Base-by-base conservation (phyloP, 805 yeast genomes). In the Yarrowia keelungensis region DNA sequence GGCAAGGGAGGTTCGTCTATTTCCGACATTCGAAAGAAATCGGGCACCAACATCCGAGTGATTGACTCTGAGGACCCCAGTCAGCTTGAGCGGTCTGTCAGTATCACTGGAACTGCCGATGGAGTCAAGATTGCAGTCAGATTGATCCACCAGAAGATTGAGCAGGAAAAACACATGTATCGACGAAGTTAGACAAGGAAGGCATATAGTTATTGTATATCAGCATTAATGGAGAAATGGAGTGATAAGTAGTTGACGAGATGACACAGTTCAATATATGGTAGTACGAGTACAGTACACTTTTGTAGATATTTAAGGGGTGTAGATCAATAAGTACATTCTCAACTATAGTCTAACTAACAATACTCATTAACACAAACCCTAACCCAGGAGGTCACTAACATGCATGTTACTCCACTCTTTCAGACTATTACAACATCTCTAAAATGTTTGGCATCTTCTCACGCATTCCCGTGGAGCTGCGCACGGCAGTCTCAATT, bases 1-100 rank as follows among this genome's bases (percentile, higher is more conserved):
- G 97, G 97, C 0, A 90, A 87, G 77, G 91, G 92, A 41, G 97
- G 97, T 19, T 86, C 89, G 74, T 89, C 88, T 73, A 88, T 92
- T 69, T 89, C 87, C 74, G 91, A 89, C 71, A 87, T 92, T 62
- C 84, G 94, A 71, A 88, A 87, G 70, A 82, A 86, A 38, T 86
- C 94, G 22, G 94, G 96, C 41, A 85, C 91, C 56, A 87, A 88
- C 69, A 90, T 92, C 36, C 85, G 86, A 71, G 89, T 92, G 67
- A 90, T 87, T 71, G 87, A 85, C 35, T 42, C 51, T 3, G 67
- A 69, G 36, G 47, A 62, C 11, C 64, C 70, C 8, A 69, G 69
- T 32, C 74, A 73, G 47, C 53, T 71, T 15, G 78, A 77, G 50
- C 69, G 79, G 26, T 54, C 71, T 3, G 74, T 76, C 46, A 70